Evolutionary conservation across 2,329 filamentous ascomycete species (phyloP), one percentile per base, ranked within the genome.

Genomic region (Apiospora kogelbergensis): DNA sequence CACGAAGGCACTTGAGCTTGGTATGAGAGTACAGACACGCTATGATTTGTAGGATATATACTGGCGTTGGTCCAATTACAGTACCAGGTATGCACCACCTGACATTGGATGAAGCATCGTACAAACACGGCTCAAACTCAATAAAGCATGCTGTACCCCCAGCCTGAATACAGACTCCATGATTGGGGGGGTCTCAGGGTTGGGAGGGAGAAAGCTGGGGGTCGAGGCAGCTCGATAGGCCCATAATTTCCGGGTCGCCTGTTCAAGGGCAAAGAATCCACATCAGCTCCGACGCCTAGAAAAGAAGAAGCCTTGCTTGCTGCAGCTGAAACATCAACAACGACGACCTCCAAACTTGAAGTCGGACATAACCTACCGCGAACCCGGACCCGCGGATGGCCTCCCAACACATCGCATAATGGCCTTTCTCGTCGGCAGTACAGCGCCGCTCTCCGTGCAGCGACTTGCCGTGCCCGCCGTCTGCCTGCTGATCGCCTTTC

Each of bases 391-490:
- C 9, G 53, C 53, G 53, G 26, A 60, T 37, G 53, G 48, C 48
- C 48, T 57, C 26, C 48, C 15, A 30, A 57, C 30, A 33, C 15
- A 26, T n/a, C 11, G 15, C 15, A 64, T 24, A 64, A 79, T 79
- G 77, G 76, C 77, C 68, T 76, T 78, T 71, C 74, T 79, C 63
- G 70, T 78, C 60, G 77, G 77, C 70, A 74, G 73, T 44, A 69
- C 74, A 42, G 73, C 74, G 67, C 76, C 75, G 1, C 68, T 57
- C 7, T 57, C 68, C 9, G 81, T 89, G 70, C 84, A 86, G 75
- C 78, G 80, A 65, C 82, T 94, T 66, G 90, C 91, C 69, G 87
- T 94, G n/a, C 91, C 91, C 17, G 86, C 84, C 69, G 91, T 92
- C 60, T 89, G 89, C 72, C 68, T 84, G 9, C 81, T 95, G 17